Evolutionary conservation across 2,329 filamentous ascomycete genomes (phyloP).

Genomic region (Fusarium sp.): DNA sequence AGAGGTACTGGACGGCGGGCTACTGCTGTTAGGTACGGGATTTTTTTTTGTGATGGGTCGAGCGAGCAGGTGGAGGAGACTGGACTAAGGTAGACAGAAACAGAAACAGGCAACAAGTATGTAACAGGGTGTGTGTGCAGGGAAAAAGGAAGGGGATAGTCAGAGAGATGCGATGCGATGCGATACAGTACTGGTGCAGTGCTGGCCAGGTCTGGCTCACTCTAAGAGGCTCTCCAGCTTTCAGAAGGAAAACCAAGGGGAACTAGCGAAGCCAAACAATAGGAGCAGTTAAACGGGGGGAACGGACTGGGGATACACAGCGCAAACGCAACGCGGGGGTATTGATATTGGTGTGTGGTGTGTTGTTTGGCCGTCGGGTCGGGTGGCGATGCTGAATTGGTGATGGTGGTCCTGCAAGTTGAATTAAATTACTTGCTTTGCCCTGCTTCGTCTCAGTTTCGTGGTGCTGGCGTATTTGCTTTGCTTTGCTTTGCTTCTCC

Average conservation of each 20-base stretch:
- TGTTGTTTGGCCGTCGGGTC: conserved; percentile 22
- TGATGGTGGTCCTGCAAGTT: conserved; percentile 31
- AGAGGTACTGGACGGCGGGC: conserved; percentile 35
- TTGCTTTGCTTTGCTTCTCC: conserved; percentile 30
- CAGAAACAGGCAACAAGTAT: conserved; percentile 26
- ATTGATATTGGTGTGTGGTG: conserved; percentile 24
- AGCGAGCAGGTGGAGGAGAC: conserved; percentile 44
- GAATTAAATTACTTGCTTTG: conserved; percentile 33
- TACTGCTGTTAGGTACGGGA: conserved; percentile 42
- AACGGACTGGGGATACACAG: conserved; percentile 5
- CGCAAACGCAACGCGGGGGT: conserved; percentile 37
- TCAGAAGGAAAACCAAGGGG: conserved; percentile 28
- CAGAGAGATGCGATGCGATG: conserved; percentile 5
- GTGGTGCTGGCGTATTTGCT: neutral
- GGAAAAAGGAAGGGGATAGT: conserved; percentile 33
- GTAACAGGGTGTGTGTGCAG: conserved; percentile 44
- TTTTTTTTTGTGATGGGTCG: conserved; percentile 45
- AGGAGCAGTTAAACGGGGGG: conserved; percentile 35
- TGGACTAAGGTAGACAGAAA: conserved; percentile 28
- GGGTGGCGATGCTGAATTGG: conserved; percentile 36
- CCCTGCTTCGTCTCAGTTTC: conserved; percentile 30
- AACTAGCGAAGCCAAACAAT: conserved; percentile 46
- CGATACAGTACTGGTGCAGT: conserved; percentile 2
- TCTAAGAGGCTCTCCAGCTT: conserved; percentile 16
- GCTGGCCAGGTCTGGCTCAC: conserved; percentile 24